These are phyloP conservation scores for Ophiostoma sp. DNA, from an alignment of 2,329 filamentous ascomycete genomes.

Conservation along the genomic window DNA sequence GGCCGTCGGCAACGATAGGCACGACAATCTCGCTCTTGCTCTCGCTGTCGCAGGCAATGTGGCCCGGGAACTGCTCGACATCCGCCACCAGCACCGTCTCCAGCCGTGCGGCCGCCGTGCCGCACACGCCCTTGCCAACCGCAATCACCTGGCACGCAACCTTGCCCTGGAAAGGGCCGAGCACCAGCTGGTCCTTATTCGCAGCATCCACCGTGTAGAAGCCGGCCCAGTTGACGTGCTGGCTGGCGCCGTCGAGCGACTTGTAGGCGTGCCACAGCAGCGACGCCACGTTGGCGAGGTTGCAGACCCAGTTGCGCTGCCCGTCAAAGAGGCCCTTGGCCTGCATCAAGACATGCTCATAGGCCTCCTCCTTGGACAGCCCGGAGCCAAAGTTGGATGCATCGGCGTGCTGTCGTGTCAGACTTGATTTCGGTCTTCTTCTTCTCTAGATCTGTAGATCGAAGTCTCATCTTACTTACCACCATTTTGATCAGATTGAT, in stretches of 20 bases:
- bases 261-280: conserved; percentile 76
- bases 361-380: conserved; percentile 65
- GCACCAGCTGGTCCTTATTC: conserved; percentile 51
- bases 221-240: conserved; percentile 71
- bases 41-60: conserved; percentile 74
- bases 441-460: no score
- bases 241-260: conserved; percentile 61
- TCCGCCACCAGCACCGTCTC: conserved; percentile 63
- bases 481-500: conserved; percentile 13
- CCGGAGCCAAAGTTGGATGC: conserved; percentile 65
- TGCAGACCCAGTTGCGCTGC: conserved; percentile 76
- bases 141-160: conserved; percentile 72
- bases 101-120: conserved; percentile 55
- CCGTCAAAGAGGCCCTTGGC: conserved; percentile 63
- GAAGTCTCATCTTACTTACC: neutral
- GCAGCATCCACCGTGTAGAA: conserved; percentile 62
- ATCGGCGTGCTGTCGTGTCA: conserved; percentile 63
- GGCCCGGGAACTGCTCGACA: conserved; percentile 69
- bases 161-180: conserved; percentile 76
- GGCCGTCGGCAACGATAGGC: conserved; percentile 48
- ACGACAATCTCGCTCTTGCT: conserved; percentile 78
- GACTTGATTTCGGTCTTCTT: no score
- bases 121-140: conserved; percentile 71
- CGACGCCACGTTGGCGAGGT: conserved; percentile 69
- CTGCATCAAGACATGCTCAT: conserved; percentile 67